Evolutionary conservation across 2,329 filamentous ascomycete species (phyloP).

Genomic region (Verticillium klebahnii): DNA sequence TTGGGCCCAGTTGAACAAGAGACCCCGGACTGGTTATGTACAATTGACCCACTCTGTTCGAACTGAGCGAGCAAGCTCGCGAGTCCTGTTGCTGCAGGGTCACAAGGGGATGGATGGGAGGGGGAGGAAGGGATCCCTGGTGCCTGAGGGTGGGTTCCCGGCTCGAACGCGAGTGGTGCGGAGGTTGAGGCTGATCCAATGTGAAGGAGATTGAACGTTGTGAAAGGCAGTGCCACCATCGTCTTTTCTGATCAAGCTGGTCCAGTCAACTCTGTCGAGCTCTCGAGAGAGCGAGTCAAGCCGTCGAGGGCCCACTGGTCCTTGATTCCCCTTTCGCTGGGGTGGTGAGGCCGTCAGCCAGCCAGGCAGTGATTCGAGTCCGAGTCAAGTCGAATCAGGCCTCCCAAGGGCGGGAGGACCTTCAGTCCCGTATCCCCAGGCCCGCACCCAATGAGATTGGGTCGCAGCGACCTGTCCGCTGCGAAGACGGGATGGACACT

Average conservation of each 20-base stretch:
- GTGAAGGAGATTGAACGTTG: not conserved
- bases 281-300: not conserved
- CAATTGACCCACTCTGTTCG: not conserved
- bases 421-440: not conserved
- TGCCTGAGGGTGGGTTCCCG: not conserved
- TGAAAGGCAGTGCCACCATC: not conserved
- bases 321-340: not conserved
- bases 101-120: not conserved
- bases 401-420: not conserved
- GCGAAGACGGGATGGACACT: not conserved
- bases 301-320: not conserved
- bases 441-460: not conserved
- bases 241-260: not conserved
- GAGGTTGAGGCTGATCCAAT: not conserved
- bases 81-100: not conserved
- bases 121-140: not conserved
- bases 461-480: not conserved
- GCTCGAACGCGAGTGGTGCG: not conserved
- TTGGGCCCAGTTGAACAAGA: not conserved
- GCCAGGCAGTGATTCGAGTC: not conserved
- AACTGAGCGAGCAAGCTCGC: not conserved
- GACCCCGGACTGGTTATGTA: slow-evolving; percentile 4
- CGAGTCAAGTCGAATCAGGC: not conserved
- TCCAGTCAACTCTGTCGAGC: not conserved
- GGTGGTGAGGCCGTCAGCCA: not conserved